A percentile compares a stretch with the other conserved stretches of the same genome.
Evolutionary conservation across 2,329 filamentous ascomycete genomes (phyloP).

Genomic region (Trichoderma sp.): DNA sequence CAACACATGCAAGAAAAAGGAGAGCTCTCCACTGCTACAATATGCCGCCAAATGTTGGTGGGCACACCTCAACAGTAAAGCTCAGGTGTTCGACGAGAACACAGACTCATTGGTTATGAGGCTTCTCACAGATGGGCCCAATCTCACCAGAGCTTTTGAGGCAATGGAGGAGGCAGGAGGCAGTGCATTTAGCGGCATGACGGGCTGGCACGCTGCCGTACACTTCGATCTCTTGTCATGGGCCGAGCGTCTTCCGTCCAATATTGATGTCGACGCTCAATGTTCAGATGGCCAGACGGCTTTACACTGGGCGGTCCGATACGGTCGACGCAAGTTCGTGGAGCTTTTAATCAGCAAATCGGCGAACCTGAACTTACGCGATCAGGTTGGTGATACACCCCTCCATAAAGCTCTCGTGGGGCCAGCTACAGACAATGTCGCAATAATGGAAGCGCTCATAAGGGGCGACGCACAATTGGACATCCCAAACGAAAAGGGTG

Average conservation of each 20-base stretch:
- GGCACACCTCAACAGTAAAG: background rate
- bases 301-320: background rate
- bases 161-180: background rate
- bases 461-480: too few relatives aligned
- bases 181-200: background rate
- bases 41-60: background rate
- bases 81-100: background rate
- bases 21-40: background rate
- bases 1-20: background rate
- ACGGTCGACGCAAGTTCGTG: background rate
- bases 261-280: background rate
- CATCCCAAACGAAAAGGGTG: background rate
- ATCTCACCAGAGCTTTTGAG: background rate
- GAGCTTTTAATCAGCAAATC: background rate
- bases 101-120: background rate
- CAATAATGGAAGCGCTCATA: background rate
- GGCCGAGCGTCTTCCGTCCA: background rate
- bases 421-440: background rate
- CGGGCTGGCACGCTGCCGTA: background rate
- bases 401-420: background rate
- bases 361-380: background rate
- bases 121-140: background rate
- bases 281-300: background rate
- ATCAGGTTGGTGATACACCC: background rate
- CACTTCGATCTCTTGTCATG: background rate